Evolutionary conservation across 1,284 basidiomycete genomes (phyloP), one percentile per base, ranked within the genome.

Genomic region (Trametes versicolor): DNA sequence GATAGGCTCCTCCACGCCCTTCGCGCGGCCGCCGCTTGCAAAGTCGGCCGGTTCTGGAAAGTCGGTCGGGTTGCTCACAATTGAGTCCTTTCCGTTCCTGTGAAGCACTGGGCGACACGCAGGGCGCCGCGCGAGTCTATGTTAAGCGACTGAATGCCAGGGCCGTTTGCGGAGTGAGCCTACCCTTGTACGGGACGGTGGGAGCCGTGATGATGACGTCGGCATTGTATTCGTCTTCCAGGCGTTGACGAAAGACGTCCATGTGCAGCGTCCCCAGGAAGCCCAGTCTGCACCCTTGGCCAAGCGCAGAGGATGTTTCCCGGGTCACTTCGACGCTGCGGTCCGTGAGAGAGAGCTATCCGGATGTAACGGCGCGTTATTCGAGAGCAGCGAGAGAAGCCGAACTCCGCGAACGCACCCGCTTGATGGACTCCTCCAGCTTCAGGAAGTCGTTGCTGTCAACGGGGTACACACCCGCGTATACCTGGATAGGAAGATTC

Each of bases 211-310:
- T 87, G 70, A 97, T 95, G 57, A 97, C 88, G 71, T 90, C 93
- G 25, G 94, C 93, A 63, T 94, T 89, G 73, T 98, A 97, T 77
- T 99, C 98, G 76, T 99, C 98, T 77, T 99, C 97, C 7, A 99
- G 84, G 15, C 98, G 87, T 77, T 99, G 97, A 36, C 96, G 88
- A 76, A 97, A 97, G 47, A 98, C 95, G 71, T 99, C 98, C 91
- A 99, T 96, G 76, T 99, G 98, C 64, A 99, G 80, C 1, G 96
- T 95, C 0, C 98, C 98, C 12, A 99, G 85, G 78, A 99, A 99
- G 0, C 98, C 98, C 8, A 99, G 86, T 50, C 98, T 89, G 76
- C 92, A 96, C 9, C 98, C 98, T 79, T 99, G 97, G 1, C 97
- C 97, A 6, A 99, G 85, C 12, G 98, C 97, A 17, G 92, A 88